Percentiles rank a stretch among this genome's conserved stretches.
Evolutionary conservation across 164 flowering plant species (phyloP).

Genomic region (Hamamelis virginiana): DNA sequence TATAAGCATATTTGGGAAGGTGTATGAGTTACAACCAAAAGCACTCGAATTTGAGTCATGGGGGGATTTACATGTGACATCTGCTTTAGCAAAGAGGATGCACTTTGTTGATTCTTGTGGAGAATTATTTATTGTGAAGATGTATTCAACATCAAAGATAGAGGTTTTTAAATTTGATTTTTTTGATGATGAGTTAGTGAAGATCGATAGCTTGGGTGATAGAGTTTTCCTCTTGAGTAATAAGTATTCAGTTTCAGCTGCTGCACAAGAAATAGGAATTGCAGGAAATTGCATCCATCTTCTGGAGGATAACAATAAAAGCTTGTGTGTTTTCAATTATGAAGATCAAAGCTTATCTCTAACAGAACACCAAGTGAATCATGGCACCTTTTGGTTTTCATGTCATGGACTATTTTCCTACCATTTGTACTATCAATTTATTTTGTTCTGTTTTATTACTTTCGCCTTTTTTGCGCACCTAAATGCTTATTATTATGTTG

Average conservation of each 20-base stretch:
- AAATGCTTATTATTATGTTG: no score
- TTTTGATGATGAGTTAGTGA: not conserved
- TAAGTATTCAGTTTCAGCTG: not conserved
- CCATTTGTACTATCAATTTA: no score
- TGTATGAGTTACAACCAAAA: not conserved
- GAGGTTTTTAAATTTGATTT: constrained; percentile 6
- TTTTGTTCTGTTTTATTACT: not conserved
- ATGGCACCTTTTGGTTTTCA: not conserved
- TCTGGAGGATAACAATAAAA: not conserved
- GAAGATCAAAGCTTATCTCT: not conserved
- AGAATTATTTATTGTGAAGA: not conserved
- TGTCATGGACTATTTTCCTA: not conserved
- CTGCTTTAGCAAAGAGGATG: not conserved
- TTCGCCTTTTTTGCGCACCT: not conserved
- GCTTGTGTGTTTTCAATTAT: not conserved
- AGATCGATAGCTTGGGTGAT: constrained; percentile 2
- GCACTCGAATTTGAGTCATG: not conserved
- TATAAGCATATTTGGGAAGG: not conserved
- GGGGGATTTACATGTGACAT: not conserved
- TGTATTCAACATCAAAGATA: not conserved
- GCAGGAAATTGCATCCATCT: not conserved
- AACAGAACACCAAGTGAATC: not conserved
- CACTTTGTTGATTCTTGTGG: constrained; percentile 1
- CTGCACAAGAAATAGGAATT: not conserved
- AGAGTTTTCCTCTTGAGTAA: not conserved